Percentiles rank a stretch among this genome's conserved stretches.
phyloP scores from a whole-genome alignment of 1,139 yeast genomes.

The Yamadazyma dendronema region DNA sequence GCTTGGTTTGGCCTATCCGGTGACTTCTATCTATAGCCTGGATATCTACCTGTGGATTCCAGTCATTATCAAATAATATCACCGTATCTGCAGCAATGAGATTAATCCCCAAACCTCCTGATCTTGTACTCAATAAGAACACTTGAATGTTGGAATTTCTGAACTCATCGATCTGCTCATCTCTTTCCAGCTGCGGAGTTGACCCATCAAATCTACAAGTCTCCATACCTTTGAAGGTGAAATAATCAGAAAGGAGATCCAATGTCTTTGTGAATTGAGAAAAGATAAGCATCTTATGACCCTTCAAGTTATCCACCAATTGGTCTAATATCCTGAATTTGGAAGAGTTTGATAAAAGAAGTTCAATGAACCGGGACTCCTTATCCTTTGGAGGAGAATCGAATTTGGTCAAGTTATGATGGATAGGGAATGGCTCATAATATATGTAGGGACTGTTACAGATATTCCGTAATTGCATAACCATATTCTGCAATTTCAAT shows the following conservation, averaged over 20 bases:
- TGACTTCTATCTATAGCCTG: conserved; percentile 97
- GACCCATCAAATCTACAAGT: conserved; percentile 77
- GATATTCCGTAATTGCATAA: conserved; percentile 81
- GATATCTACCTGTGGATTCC: conserved; percentile 96
- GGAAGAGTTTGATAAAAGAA: conserved; percentile 53
- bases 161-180: conserved; percentile 60
- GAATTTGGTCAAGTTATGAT: conserved; percentile 12
- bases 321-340: conserved; percentile 71
- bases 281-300: conserved; percentile 74
- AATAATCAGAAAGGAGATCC: conserved; percentile 74
- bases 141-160: conserved; percentile 35
- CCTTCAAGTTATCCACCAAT: conserved; percentile 49
- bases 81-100: conserved; percentile 88
- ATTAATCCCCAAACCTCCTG: conserved; percentile 94
- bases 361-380: conserved; percentile 26
- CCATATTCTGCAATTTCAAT: conserved; percentile 53
- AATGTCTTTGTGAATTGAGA: conserved; percentile 81
- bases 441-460: conserved; percentile 85
- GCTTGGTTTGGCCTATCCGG: conserved; percentile 84
- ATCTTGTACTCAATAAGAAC: conserved; percentile 82
- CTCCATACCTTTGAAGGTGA: conserved; percentile 31
- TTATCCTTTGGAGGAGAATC: conserved; percentile 22
- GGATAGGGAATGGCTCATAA: conserved; percentile 69
- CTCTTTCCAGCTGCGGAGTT: conserved; percentile 62
- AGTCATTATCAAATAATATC: conserved; percentile 84